These are phyloP conservation scores for Yamadazyma buinensis DNA, from an alignment of 1,139 yeast species.

Conservation along the genomic window DNA sequence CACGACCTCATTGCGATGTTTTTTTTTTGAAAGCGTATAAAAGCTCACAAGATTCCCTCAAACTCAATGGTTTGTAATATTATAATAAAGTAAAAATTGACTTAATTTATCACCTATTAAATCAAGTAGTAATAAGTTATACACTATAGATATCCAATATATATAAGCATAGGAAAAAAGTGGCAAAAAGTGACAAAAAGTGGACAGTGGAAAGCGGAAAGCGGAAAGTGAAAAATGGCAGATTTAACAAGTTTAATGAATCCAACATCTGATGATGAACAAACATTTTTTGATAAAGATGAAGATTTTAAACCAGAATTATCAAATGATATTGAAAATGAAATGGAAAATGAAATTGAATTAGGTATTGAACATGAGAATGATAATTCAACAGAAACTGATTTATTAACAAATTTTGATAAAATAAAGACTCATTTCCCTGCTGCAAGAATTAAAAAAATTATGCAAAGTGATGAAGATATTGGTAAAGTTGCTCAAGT, in stretches of 20 bases:
- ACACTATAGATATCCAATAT: too few species aligned
- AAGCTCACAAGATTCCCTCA: too few species aligned
- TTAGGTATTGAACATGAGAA: conserved; percentile 18
- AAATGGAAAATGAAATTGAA: conserved; percentile 8
- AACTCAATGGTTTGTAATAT: too few species aligned
- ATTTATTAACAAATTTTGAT: conserved; percentile 35
- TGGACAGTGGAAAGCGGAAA: too few species aligned
- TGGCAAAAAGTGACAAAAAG: too few species aligned
- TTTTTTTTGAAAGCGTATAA: too few species aligned
- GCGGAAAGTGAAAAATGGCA: too few species aligned
- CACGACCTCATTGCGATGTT: too few species aligned
- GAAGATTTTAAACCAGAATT: background rate
- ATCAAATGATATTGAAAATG: background rate
- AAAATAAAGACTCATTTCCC: conserved; percentile 91
- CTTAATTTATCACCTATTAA: too few species aligned
- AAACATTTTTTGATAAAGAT: conserved; percentile 17
- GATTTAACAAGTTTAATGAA: conserved; percentile 16
- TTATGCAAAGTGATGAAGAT: conserved; percentile 98
- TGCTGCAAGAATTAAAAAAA: conserved; percentile 91
- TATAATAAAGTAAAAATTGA: too few species aligned
- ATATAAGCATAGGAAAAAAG: too few species aligned
- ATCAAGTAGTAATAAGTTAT: too few species aligned
- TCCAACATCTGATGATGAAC: conserved; percentile 11
- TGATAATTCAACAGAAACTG: conserved; percentile 21
- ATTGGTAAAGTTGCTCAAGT: conserved; percentile 99